A percentile compares a stretch with the other conserved stretches of the same genome.
Evolutionary conservation across 805 yeast genomes (phyloP).

Genomic region (Kodamaea kakaduensis): DNA sequence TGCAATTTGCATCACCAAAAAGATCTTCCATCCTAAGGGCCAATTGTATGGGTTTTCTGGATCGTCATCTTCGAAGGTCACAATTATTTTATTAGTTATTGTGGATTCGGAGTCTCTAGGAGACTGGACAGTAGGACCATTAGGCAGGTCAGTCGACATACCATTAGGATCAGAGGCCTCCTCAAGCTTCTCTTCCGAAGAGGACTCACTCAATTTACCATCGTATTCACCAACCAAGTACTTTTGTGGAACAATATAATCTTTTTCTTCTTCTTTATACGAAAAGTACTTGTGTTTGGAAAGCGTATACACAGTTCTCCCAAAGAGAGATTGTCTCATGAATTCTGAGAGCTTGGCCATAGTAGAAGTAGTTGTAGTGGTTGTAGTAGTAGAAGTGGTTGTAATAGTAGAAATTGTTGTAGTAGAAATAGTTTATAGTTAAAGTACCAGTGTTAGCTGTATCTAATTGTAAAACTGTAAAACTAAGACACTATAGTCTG

Average conservation of each 20-base stretch:
- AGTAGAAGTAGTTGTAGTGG: too few relatives aligned
- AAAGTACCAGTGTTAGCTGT: too few relatives aligned
- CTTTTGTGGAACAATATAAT: constrained; percentile 29
- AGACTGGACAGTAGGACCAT: neutral
- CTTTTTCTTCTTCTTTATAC: constrained; percentile 27
- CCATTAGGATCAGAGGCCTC: neutral
- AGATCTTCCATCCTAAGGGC: constrained; percentile 39
- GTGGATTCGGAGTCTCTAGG: neutral
- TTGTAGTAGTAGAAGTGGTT: too few relatives aligned
- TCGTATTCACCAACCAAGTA: constrained; percentile 15
- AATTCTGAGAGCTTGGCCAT: too few relatives aligned
- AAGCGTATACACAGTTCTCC: constrained; percentile 22
- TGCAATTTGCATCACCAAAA: constrained; percentile 38
- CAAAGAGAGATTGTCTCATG: constrained; percentile 23
- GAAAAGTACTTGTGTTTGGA: constrained; percentile 20
- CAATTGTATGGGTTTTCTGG: constrained; percentile 57
- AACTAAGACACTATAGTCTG: too few relatives aligned
- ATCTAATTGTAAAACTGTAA: too few relatives aligned
- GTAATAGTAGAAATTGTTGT: too few relatives aligned
- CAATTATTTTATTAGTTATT: constrained; percentile 12
- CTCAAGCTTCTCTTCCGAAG: too few relatives aligned
- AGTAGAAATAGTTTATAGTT: too few relatives aligned
- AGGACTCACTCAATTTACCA: too few relatives aligned
- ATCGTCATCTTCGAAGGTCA: constrained; percentile 43
- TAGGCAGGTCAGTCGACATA: neutral